These are phyloP conservation scores for Dactylellina leptospora DNA, from an alignment of 2,329 filamentous ascomycete genomes.

Conservation along the genomic window DNA sequence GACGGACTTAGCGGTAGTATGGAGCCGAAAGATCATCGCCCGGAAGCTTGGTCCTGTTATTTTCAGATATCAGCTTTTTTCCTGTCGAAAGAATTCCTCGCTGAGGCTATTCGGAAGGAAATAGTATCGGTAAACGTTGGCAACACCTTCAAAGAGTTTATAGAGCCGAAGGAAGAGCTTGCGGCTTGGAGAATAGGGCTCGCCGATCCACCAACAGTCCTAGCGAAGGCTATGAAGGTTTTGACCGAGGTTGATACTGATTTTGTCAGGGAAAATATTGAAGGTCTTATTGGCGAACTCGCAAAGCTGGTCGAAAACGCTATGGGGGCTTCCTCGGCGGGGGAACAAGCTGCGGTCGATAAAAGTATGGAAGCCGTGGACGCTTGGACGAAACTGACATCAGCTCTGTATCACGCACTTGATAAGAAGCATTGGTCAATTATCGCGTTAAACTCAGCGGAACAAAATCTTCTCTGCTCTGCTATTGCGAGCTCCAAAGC, in stretches of 20 bases:
- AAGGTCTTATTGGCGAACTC: slow-evolving; percentile 30
- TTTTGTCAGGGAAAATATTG: slow-evolving; percentile 19
- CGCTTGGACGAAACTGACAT: slow-evolving; percentile 30
- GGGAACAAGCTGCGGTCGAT: slow-evolving; percentile 12
- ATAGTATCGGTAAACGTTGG: slow-evolving; percentile 42
- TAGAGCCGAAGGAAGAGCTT: slow-evolving; percentile 39
- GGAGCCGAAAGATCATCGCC: slow-evolving; percentile 74
- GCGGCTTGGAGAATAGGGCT: slow-evolving; percentile 50
- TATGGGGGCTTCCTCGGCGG: slow-evolving; percentile 7
- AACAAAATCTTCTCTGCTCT: slow-evolving; percentile 27
- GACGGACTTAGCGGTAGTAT: slow-evolving; percentile 77
- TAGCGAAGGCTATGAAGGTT: slow-evolving; percentile 48
- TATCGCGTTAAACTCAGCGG: slow-evolving; percentile 21
- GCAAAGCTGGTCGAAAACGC: slow-evolving; percentile 30
- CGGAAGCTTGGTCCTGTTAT: slow-evolving; percentile 78
- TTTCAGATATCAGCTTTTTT: slow-evolving; percentile 71
- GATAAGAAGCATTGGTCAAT: slow-evolving; percentile 50
- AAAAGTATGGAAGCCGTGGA: slow-evolving; percentile 27
- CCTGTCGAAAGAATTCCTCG: slow-evolving; percentile 58
- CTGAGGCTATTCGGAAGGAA: slow-evolving; percentile 32
- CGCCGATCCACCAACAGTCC: slow-evolving; percentile 35
- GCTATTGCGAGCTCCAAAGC: slow-evolving; percentile 27
- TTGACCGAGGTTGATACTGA: slow-evolving; percentile 44
- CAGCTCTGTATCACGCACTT: slow-evolving; percentile 36
- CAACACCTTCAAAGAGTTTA: slow-evolving; percentile 46